Evolutionary conservation across 495 filamentous ascomycete genomes (phyloP), one percentile per base, ranked within the genome.

Genomic region (Penicillium paradoxum): DNA sequence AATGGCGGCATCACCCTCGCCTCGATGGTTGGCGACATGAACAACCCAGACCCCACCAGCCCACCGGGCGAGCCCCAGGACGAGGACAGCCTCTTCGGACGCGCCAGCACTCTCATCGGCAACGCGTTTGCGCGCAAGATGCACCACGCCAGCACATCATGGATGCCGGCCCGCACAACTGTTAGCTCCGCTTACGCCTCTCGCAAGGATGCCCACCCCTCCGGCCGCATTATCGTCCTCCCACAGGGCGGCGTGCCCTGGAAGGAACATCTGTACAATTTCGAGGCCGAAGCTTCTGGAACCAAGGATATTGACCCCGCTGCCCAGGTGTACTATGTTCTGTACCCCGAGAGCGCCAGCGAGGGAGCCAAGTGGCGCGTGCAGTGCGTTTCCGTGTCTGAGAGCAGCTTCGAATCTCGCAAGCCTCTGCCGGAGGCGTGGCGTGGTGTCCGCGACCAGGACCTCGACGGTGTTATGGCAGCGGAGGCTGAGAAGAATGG

Each of bases 191-290:
- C 91, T 1, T 95, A 90, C 60, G 62, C 70, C 6, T 71, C 73
- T 49, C 82, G 93, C 13, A 59, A 55, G 7, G 70, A 88, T 45
- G 76, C 81, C 59, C 88, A 96, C 70, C 60, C 82, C 8, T 70
- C 82, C 52, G 93, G 91, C 36, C 81, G 86, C 34, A 84, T 98
- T 45, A 73, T 97, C 60, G 84, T 97, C 6, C 74, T 97, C 18
- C 79, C 85, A 47, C 75, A 84, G 10, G 82, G 81, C 48, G 80
- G 85, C 34, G 81, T 89, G 49, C 95, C 93, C 9, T 98, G 93
- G 93, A 90, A 92, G 65, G 92, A 97, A 62, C 93, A 98, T 60
- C 78, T 98, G 14, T 97, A 96, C 72, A 83, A 80, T 34, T 80
- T 97, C 22, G 95, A 98, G 73, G 78, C 79, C 51, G 74, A 84